Base-by-base conservation (phyloP, 2,329 filamentous ascomycete genomes). In the Colletotrichum sp. region DNA sequence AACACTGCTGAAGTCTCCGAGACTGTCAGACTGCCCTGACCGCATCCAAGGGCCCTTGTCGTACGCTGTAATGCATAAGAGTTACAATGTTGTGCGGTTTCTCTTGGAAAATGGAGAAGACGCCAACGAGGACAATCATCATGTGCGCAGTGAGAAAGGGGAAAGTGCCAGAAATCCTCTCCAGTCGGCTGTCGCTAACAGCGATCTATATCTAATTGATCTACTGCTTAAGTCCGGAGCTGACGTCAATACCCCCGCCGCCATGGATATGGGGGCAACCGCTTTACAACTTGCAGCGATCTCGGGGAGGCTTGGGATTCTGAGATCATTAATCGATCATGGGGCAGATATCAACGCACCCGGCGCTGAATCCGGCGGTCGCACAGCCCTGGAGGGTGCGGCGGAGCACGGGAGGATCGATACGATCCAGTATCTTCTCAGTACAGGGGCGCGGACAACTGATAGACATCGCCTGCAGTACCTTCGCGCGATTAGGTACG, bases 301-400 rank as follows among this genome's bases (percentile, higher is more conserved):
- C 2, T 9, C 2, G 1, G 63, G 69, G 1, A 5, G 18, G 1
- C 4, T 76, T 0, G 63, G 62, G 0, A 32, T 72, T 2, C 52
- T 69, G 12, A 64, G 34, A 18, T 26, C 6, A 6, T 12, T 76
- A 8, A 28, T 72, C 3, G 73, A 76, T 2, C 6, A 15, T 18
- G 73, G 63, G 4, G 73, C 73, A 8, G 28, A 65, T 21, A 10
- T 69, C 12, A 15, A 75, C 16, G 72, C 69, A 9, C 28, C 52
- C 6, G 34, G 60, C 5, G 72, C 72, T 10, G 6, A n/a, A 5
- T 2, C 4, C 3, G 1, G 6, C 4, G 72, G 62, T 6, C 16
- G 72, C 34, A 75, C 72, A 2, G 21, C 72, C 1, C 5, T 75
- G 2, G 72, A 75, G 16, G 69, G 69, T 12, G 72, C 69, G 10